These are phyloP conservation scores for Auricularia sp. DNA, from an alignment of 768 basidiomycete genomes.

Conservation along the genomic window DNA sequence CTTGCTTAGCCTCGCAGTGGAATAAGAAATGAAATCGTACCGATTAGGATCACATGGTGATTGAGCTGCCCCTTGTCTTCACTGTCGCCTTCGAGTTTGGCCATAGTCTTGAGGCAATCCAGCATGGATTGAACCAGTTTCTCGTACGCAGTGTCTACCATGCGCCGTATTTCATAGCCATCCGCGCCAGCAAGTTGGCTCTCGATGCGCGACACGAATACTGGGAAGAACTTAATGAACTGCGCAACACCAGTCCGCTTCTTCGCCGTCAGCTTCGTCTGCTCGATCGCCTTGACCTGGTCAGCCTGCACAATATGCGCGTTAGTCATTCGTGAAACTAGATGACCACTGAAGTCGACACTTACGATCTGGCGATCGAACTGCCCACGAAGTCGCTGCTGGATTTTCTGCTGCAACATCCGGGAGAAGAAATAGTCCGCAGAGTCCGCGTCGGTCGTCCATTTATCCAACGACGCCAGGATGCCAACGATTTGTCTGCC, in stretches of 20 bases:
- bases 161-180: conserved; percentile 62
- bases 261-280: conserved; percentile 83
- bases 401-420: conserved; percentile 70
- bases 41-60: conserved; percentile 90
- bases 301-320: conserved; percentile 43
- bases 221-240: conserved; percentile 88
- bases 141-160: conserved; percentile 78
- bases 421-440: conserved; percentile 61
- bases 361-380: conserved; percentile 53
- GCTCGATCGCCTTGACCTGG: conserved; percentile 80
- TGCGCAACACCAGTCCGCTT: conserved; percentile 87
- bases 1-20: no score
- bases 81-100: conserved; percentile 84
- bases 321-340: not conserved
- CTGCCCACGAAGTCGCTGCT: conserved; percentile 59
- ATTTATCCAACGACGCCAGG: conserved; percentile 66
- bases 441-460: conserved; percentile 63
- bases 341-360: conserved; percentile 13
- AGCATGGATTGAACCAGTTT: conserved; percentile 86
- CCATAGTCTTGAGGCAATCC: conserved; percentile 88
- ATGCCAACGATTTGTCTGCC: conserved; percentile 78
- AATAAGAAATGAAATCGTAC: conserved; percentile 33
- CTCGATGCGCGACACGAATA: conserved; percentile 75
- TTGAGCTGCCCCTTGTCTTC: conserved; percentile 97
- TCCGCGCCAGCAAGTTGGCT: conserved; percentile 70